phyloP scores from a whole-genome alignment of 495 filamentous ascomycete species.

The Penicillium canariense region DNA sequence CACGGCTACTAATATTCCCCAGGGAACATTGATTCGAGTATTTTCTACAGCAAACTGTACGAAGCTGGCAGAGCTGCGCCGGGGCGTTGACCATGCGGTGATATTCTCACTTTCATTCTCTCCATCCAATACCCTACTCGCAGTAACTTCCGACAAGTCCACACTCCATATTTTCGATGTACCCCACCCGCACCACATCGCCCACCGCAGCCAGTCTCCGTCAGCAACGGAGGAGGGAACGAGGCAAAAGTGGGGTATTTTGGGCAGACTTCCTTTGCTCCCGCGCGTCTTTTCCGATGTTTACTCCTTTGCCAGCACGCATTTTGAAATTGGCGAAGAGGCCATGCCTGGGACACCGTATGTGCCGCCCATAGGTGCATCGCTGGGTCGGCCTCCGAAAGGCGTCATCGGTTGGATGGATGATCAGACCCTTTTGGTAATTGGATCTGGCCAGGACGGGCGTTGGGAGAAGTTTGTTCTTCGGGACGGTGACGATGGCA shows the following conservation, averaged over 20 bases:
- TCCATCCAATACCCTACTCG: slow-evolving; percentile 71
- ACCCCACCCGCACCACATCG: slow-evolving; percentile 39
- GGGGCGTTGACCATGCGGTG: slow-evolving; percentile 82
- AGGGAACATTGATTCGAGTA: slow-evolving; percentile 87
- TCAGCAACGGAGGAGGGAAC: slow-evolving; percentile 43
- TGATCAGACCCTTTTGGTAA: slow-evolving; percentile 65
- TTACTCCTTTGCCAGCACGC: slow-evolving; percentile 72
- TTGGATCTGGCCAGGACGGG: slow-evolving; percentile 77
- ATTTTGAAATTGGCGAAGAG: slow-evolving; percentile 80
- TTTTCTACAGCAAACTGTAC: slow-evolving; percentile 76
- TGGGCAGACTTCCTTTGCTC: slow-evolving; percentile 73
- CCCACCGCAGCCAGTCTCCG: slow-evolving; percentile 35
- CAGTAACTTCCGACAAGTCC: slow-evolving; percentile 95
- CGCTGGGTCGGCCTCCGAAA: slow-evolving; percentile 61
- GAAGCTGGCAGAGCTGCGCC: slow-evolving; percentile 75
- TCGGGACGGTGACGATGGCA: slow-evolving; percentile 60
- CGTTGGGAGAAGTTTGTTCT: slow-evolving; percentile 83
- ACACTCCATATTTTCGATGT: slow-evolving; percentile 92
- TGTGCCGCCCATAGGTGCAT: slow-evolving; percentile 43
- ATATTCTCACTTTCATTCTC: slow-evolving; percentile 88
- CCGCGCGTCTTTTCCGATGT: slow-evolving; percentile 79
- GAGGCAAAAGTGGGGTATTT: slow-evolving; percentile 74
- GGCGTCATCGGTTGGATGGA: slow-evolving; percentile 74
- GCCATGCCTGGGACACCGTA: slow-evolving; percentile 41
- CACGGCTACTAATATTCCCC: slow-evolving; percentile 6